Base-by-base conservation (phyloP, 768 basidiomycete species). In the Postia placenta region DNA sequence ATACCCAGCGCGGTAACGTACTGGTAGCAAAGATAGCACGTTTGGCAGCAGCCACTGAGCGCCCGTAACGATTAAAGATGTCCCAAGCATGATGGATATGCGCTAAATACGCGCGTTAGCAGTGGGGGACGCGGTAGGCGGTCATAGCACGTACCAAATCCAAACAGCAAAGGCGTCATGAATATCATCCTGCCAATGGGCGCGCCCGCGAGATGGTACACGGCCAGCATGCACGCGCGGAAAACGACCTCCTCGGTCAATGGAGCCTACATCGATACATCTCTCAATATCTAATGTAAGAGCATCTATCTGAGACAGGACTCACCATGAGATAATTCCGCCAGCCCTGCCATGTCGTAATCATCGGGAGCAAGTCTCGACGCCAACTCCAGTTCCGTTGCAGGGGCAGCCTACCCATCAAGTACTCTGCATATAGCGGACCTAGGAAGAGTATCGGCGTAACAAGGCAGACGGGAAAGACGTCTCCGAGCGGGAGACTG, bases 1-100 rank as follows among this genome's bases (percentile, higher is more conserved):
- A 26, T 19, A 12, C 12, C 45, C 28, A 14, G 44, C 17, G 20
- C 47, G 42, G 25, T 17, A 28, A 45, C 81, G 33, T 59, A 90
- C 90, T 47, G 36, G 70, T 75, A 27, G 69, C 67, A 15, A 85
- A 53, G 11, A 76, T 49, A 0, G 94, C 90, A 12, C 69, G 75
- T 48, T 80, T 71, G 2, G 84, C 68, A 0, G 93, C 92, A n/a
- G 64, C 61, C 7, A 52, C 42, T 1, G 77, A 91, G 26, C 84
- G 69, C 0, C 95, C 95, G 50, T 79, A 78, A 12, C 78, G 79
- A 51, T 83, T 80, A 63, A 80, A 99, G 0, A 73, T 78, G 51
- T 98, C 96, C 78, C 82, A 89, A 12, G 85, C 92, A 58, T 98
- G 96, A 59, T 99, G 96, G 0, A 83, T 68, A 61, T 99, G 96